Conservation (phyloP, 73 alveolate genomes). For the Tetrahymena malaccensis region DNA sequence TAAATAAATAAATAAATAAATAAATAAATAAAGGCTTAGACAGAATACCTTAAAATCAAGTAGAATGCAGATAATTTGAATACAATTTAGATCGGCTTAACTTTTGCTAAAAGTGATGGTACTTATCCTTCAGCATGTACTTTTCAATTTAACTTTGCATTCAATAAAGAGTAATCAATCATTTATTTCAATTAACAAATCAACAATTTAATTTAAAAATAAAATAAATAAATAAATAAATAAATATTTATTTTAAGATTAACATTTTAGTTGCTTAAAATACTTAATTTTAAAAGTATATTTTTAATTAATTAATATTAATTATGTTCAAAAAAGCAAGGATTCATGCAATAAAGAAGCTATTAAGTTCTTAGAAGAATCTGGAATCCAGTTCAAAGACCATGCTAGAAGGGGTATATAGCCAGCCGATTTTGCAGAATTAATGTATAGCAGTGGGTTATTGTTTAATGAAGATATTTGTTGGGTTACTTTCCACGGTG, state of each 20-base stretch:
- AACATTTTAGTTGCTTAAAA: neutral
- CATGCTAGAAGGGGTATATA: neutral
- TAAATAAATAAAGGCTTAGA: neutral
- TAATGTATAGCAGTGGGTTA: slow-evolving; percentile 36
- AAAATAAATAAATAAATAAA: neutral
- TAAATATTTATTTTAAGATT: too few species aligned
- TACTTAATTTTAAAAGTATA: too few species aligned
- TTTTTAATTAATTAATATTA: neutral
- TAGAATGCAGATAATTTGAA: neutral
- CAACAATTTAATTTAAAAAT: neutral
- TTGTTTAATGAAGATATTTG: slow-evolving; percentile 51
- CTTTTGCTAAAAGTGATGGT: neutral
- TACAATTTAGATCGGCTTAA: neutral
- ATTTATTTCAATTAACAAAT: neutral
- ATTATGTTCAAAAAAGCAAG: neutral
- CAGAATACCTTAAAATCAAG: neutral
- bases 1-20: too few species aligned
- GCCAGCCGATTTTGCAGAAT: neutral
- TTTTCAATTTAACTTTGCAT: neutral
- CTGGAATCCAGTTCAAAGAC: neutral
- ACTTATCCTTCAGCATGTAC: neutral
- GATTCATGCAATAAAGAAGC: neutral
- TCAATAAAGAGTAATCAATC: neutral
- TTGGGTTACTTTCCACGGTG: slow-evolving; percentile 82
- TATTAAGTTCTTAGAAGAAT: neutral